Conservation (phyloP, 305 asterid species). For the Vinca major region DNA sequence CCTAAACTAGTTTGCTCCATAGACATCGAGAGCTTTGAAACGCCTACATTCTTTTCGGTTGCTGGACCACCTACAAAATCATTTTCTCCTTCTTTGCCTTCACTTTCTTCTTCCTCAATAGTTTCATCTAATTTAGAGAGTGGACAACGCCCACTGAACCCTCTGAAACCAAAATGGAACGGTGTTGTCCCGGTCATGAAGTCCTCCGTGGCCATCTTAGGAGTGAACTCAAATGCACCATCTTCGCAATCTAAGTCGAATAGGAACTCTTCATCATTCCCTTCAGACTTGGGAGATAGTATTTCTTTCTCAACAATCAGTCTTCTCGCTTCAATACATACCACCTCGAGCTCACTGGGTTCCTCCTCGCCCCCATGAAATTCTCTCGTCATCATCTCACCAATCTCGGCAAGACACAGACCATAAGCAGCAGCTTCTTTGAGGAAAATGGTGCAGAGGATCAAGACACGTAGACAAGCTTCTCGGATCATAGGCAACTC, state of each 20-base stretch:
- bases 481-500: slow-evolving; percentile 94
- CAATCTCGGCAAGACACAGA: slow-evolving; percentile 90
- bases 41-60: slow-evolving; percentile 18
- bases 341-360: slow-evolving; percentile 88
- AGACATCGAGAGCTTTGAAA: slow-evolving; percentile 53
- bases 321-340: slow-evolving; percentile 76
- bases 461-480: slow-evolving; percentile 76
- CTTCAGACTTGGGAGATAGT: slow-evolving; percentile 40
- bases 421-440: slow-evolving; percentile 80
- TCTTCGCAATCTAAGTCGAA: slow-evolving; percentile 81
- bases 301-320: slow-evolving; percentile 43
- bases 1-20: slow-evolving; percentile 47
- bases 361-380: slow-evolving; percentile 84
- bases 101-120: slow-evolving; percentile 61
- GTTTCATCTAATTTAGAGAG: slow-evolving; percentile 66
- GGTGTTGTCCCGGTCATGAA: slow-evolving; percentile 29
- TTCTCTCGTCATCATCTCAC: slow-evolving; percentile 98
- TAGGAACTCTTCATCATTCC: slow-evolving; percentile 40
- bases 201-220: slow-evolving; percentile 30
- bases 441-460: slow-evolving; percentile 70
- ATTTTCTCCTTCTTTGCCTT: slow-evolving; percentile 32
- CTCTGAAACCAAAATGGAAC: slow-evolving; percentile 47
- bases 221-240: slow-evolving; percentile 20
- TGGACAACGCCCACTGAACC: slow-evolving; percentile 35
- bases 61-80: slow-evolving; percentile 19